Conservation (phyloP, 257 asterid genomes). For the Nicotiana tabacum region DNA sequence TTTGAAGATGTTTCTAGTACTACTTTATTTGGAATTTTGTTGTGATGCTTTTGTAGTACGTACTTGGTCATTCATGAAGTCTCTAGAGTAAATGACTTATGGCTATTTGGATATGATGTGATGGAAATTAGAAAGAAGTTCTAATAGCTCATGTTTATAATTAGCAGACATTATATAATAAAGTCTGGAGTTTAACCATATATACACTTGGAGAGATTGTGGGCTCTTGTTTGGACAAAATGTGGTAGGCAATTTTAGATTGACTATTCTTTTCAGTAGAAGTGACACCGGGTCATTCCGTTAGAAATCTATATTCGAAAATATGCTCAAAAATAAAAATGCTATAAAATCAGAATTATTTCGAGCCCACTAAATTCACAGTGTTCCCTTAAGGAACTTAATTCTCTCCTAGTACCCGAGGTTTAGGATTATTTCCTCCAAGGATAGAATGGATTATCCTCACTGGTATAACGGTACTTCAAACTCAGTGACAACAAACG, state of each 20-base stretch:
- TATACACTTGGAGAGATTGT: conserved; percentile 30
- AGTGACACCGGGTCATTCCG: too few species aligned
- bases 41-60: neutral
- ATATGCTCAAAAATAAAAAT: too few species aligned
- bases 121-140: neutral
- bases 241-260: neutral
- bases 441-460: too few species aligned
- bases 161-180: neutral
- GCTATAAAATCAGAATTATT: too few species aligned
- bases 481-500: too few species aligned
- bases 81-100: conserved; percentile 25
- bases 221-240: conserved; percentile 5
- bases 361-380: too few species aligned
- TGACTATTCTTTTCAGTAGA: neutral
- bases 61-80: conserved; percentile 30
- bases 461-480: too few species aligned
- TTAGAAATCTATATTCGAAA: too few species aligned
- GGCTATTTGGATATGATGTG: neutral
- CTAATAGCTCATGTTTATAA: neutral
- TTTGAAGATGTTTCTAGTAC: conserved; percentile 40
- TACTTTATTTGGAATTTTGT: neutral
- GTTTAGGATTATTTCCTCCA: too few species aligned
- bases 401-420: too few species aligned
- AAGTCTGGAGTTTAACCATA: conserved; percentile 20
- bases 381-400: too few species aligned